phyloP scores from a whole-genome alignment of 352 stramenopile genomes.

The Thraustochytrium striatum region DNA sequence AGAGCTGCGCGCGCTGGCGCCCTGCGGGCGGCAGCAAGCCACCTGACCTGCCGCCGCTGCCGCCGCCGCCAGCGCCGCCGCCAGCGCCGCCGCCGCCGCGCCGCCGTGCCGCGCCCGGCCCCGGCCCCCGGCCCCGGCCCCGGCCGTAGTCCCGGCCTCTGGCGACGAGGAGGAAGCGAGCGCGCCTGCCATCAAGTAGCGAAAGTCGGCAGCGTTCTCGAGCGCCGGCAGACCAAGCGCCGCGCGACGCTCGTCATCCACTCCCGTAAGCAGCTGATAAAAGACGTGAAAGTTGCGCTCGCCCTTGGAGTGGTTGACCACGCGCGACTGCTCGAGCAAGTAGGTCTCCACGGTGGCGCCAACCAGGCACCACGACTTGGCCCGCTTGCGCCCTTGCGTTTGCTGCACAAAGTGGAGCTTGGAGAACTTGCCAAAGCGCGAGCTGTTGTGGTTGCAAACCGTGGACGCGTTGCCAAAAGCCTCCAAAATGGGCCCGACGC shows the following conservation, averaged over 20 bases:
- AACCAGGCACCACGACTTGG: conserved; percentile 46
- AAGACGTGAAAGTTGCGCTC: conserved; percentile 89
- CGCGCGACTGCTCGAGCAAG: conserved; percentile 80
- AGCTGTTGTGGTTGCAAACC: conserved; percentile 46
- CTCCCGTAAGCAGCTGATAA: conserved; percentile 70
- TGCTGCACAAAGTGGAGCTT: conserved; percentile 55
- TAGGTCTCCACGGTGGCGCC: conserved; percentile 80
- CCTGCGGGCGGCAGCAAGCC: not conserved
- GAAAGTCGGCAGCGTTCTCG: conserved; percentile 7
- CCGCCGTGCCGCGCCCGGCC: not conserved
- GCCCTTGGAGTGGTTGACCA: conserved; percentile 71
- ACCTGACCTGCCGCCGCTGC: not conserved
- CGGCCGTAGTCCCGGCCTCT: too few relatives aligned
- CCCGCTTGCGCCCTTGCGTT: conserved; percentile 62
- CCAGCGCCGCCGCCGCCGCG: not conserved
- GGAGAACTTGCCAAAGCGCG: conserved; percentile 48
- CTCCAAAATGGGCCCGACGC: conserved; percentile 44
- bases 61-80: not conserved
- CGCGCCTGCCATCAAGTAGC: conserved; percentile 13
- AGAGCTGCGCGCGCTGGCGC: not conserved
- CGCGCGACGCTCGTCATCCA: conserved; percentile 4
- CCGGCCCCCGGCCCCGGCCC: not conserved
- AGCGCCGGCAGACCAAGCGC: conserved; percentile 19
- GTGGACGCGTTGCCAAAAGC: conserved; percentile 49
- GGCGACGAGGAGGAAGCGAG: too few relatives aligned